Conservation (phyloP, 352 stramenopile genomes). For the Pythium dissotocum region DNA sequence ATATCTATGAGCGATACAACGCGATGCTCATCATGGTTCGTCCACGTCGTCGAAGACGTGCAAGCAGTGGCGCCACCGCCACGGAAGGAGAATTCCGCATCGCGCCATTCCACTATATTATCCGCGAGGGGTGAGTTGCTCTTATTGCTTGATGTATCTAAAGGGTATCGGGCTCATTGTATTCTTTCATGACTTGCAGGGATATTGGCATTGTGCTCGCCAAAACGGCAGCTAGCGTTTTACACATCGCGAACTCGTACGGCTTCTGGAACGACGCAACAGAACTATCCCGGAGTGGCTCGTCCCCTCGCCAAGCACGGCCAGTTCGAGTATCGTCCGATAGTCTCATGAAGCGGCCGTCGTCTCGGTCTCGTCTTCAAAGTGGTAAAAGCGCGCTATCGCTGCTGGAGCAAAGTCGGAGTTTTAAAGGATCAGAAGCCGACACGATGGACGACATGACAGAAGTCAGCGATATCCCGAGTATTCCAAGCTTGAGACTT, state of each 20-base stretch:
- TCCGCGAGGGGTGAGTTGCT: conserved; percentile 53
- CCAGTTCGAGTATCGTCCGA: conserved; percentile 26
- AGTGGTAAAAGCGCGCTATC: conserved; percentile 13
- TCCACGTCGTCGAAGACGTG: conserved; percentile 6
- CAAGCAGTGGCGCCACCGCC: background rate
- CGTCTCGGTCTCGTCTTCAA: conserved; percentile 13
- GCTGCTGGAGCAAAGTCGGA: conserved; percentile 20
- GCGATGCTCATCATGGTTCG: conserved; percentile 36
- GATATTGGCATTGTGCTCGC: conserved; percentile 72
- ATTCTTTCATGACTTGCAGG: conserved; percentile 21
- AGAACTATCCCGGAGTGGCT: background rate
- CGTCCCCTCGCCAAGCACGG: background rate
- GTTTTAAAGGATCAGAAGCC: conserved; percentile 11
- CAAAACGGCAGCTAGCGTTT: conserved; percentile 45
- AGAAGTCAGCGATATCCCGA: background rate
- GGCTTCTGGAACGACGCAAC: conserved; percentile 38
- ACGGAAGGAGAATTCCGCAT: conserved; percentile 28
- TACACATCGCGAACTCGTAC: conserved; percentile 62
- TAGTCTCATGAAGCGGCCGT: conserved; percentile 24
- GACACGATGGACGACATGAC: conserved; percentile 1
- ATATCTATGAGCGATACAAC: conserved; percentile 57
- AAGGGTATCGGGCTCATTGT: background rate
- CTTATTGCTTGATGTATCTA: background rate
- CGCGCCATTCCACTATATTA: conserved; percentile 42
- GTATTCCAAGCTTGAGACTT: background rate